Conservation (phyloP, 31 red algal species). For the Odonthalia washingtoniensis region DNA sequence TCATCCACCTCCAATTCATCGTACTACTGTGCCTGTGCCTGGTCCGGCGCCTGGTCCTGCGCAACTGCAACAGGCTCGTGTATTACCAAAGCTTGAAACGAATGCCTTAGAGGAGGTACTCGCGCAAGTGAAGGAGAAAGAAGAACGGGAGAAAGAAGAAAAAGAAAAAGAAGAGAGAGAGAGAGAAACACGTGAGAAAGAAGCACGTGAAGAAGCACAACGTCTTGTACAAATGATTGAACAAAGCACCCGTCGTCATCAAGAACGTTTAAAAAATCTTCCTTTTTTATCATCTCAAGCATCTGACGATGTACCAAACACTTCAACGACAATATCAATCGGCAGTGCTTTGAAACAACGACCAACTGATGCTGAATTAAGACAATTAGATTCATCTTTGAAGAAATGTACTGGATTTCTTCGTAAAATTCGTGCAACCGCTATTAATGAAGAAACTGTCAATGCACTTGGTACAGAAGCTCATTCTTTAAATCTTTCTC, state of each 20-base stretch:
- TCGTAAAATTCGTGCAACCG: constrained; percentile 77
- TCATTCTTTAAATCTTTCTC: constrained; percentile 76
- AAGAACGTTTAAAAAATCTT: constrained; percentile 56
- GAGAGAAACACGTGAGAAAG: constrained; percentile 29
- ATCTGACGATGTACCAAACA: constrained; percentile 5
- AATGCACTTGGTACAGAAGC: constrained; percentile 62
- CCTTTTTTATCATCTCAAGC: constrained; percentile 1
- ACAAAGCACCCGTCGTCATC: constrained; percentile 29
- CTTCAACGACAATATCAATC: too few species aligned
- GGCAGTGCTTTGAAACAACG: too few species aligned
- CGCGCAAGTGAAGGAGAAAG: constrained; percentile 9
- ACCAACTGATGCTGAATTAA: constrained; percentile 66
- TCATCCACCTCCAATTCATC: background rate
- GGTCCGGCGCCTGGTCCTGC: background rate
- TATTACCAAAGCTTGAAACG: background rate
- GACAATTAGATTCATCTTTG: constrained; percentile 84
- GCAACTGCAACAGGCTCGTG: background rate
- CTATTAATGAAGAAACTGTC: constrained; percentile 66
- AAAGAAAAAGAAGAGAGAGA: constrained; percentile 1
- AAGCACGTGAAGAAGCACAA: constrained; percentile 34
- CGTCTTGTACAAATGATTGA: constrained; percentile 20
- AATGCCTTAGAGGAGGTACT: background rate
- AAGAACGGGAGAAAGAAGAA: constrained; percentile 24
- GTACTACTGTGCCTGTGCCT: background rate
- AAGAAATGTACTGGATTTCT: constrained; percentile 98